Percentiles rank a stretch among this genome's conserved stretches.
Conservation (phyloP, 768 basidiomycete genomes). For the Mycena kentingensis region DNA sequence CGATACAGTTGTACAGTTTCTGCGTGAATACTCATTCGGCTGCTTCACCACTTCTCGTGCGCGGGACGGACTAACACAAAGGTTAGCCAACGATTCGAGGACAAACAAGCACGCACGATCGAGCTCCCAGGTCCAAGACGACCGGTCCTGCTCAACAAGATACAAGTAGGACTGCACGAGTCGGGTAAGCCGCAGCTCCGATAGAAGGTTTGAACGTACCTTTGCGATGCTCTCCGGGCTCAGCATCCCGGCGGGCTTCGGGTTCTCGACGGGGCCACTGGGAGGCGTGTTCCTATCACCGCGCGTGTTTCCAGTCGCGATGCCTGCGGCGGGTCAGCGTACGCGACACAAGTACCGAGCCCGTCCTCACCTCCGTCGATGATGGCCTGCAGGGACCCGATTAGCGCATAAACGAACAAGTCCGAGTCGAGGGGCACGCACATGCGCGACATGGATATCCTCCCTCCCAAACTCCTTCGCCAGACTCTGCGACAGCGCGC, state of each 20-base stretch:
- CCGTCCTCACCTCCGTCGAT: slow-evolving; percentile 60
- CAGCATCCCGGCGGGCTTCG: slow-evolving; percentile 40
- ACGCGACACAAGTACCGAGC: neutral
- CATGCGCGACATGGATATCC: slow-evolving; percentile 62
- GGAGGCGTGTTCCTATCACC: slow-evolving; percentile 40
- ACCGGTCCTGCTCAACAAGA: slow-evolving; percentile 21
- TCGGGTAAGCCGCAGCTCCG: neutral
- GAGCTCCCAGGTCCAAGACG: slow-evolving; percentile 21
- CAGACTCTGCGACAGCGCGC: slow-evolving; percentile 69
- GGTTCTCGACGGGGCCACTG: slow-evolving; percentile 27
- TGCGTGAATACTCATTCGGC: too few species aligned
- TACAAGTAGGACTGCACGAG: slow-evolving; percentile 13
- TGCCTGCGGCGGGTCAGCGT: slow-evolving; percentile 28
- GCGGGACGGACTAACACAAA: slow-evolving; percentile 15
- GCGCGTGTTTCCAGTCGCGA: slow-evolving; percentile 31
- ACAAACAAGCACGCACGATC: slow-evolving; percentile 8
- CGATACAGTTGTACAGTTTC: too few species aligned
- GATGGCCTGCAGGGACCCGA: slow-evolving; percentile 66
- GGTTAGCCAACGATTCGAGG: neutral
- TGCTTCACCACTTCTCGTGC: slow-evolving; percentile 25
- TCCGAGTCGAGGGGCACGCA: neutral
- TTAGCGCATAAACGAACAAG: too few species aligned
- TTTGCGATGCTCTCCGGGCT: slow-evolving; percentile 70
- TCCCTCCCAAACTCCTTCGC: slow-evolving; percentile 75
- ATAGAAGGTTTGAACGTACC: slow-evolving; percentile 37